Evolutionary conservation across 768 basidiomycete species (phyloP), one percentile per base, ranked within the genome.

Genomic region (Lentinus tigrinus): DNA sequence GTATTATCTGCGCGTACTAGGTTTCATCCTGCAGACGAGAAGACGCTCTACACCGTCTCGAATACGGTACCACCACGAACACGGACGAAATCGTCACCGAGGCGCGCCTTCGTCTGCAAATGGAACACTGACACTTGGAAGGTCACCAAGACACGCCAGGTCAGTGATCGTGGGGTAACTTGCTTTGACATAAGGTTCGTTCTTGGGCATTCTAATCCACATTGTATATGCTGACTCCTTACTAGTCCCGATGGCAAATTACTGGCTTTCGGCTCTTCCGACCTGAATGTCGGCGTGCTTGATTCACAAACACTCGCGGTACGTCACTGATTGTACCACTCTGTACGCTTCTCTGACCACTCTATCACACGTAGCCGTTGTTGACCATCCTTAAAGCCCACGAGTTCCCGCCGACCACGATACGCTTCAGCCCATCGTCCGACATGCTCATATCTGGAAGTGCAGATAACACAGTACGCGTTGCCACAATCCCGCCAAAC

Each of bases 381-480:
- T 73, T 93, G 28, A 87, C 87, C 19, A 97, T 99, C 60, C 77
- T 98, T 57, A 92, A 91, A 72, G 91, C 97, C 0, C 96, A 98
- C 72, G 94, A 95, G 58, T 94, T 98, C 71, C 91, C 97, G 4
- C 85, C 92, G 5, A 98, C 97, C 1, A 85, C 90, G 4, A 73
- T 99, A 54, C 83, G 83, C 57, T 99, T 99, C 79, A 96, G 89
- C 69, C 88, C 94, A 1, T 78, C 85, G 6, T 86, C 88, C 13
- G 84, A 79, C n/a, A 63, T 95, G 13, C 79, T 99, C 3, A 82
- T 95, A 19, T 93, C 93, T 5, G 95, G 91, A 17, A 94, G 94
- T 64, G 90, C 92, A 8, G 96, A 98, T 74, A 94, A 91, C 70
- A 85, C 89, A 2, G 75, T 98, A 19, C 84, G 95, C 27, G 76